Percentiles rank a stretch among this genome's conserved stretches.
These are phyloP conservation scores for Lyophyllum shimeji DNA, from an alignment of 768 basidiomycete genomes.

Conservation along the genomic window DNA sequence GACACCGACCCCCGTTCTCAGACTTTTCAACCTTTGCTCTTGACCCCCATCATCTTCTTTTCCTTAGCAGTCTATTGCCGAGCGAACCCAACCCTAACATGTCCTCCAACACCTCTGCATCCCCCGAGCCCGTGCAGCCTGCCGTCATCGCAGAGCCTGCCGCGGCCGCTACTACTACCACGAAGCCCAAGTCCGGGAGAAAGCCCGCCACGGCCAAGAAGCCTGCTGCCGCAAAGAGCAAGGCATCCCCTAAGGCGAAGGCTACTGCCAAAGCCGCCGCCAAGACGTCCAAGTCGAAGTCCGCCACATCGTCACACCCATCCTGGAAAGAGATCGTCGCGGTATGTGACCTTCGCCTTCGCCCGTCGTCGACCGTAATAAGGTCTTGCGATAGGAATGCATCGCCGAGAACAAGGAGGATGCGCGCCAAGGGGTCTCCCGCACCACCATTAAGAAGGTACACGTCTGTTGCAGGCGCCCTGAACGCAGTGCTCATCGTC, in stretches of 20 bases:
- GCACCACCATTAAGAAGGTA: constrained; percentile 81
- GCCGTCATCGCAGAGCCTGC: constrained; percentile 16
- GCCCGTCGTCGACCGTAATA: neutral
- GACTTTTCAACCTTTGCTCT: constrained; percentile 22
- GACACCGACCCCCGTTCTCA: constrained; percentile 8
- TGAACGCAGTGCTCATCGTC: constrained; percentile 15
- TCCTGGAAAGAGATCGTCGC: constrained; percentile 58
- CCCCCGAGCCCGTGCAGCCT: constrained; percentile 19
- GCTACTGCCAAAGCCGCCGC: constrained; percentile 23
- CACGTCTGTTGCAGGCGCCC: constrained; percentile 19
- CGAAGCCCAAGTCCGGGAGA: constrained; percentile 19
- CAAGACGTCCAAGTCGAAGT: constrained; percentile 27
- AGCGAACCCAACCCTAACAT: constrained; percentile 17
- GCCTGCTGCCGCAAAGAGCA: constrained; percentile 14
- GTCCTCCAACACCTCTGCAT: constrained; percentile 26
- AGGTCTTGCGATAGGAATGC: constrained; percentile 54
- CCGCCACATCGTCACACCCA: constrained; percentile 35
- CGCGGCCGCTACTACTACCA: constrained; percentile 12
- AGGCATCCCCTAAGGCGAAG: constrained; percentile 27
- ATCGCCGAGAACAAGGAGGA: constrained; percentile 67
- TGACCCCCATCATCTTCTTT: constrained; percentile 5
- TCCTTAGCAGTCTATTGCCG: neutral
- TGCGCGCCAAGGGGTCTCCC: constrained; percentile 70
- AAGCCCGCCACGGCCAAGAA: constrained; percentile 21
- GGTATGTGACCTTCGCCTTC: constrained; percentile 27